Conservation (phyloP, 768 basidiomycete genomes). For the Strobilomyces echinocephalus region DNA sequence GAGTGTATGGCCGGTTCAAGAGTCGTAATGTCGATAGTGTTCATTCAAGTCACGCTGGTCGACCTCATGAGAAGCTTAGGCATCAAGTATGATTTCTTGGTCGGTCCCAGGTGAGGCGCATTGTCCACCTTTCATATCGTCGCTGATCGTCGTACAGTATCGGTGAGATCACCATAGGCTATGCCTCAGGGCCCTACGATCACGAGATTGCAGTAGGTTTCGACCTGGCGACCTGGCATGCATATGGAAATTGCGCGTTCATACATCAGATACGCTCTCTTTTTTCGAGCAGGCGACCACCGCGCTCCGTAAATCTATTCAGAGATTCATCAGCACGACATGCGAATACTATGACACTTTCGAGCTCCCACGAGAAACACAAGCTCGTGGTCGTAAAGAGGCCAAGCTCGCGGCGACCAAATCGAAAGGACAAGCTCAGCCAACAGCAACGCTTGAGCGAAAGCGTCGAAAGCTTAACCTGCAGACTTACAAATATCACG, state of each 20-base stretch:
- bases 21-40: conserved; percentile 33
- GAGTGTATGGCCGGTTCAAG: conserved; percentile 31
- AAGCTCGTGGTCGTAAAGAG: not conserved
- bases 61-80: conserved; percentile 32
- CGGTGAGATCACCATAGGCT: conserved; percentile 37
- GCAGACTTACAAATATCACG: not conserved
- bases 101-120: conserved; percentile 31
- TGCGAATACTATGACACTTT: not conserved
- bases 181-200: conserved; percentile 34
- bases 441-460: not conserved
- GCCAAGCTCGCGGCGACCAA: not conserved
- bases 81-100: conserved; percentile 30
- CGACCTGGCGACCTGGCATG: conserved; percentile 8
- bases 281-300: not conserved
- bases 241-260: not conserved
- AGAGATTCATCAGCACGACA: not conserved
- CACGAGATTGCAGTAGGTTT: conserved; percentile 32
- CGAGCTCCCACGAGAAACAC: not conserved
- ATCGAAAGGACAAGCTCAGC: not conserved
- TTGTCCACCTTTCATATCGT: not conserved
- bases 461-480: not conserved
- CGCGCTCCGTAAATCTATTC: not conserved
- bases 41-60: conserved; percentile 31
- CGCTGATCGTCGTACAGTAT: conserved; percentile 16
- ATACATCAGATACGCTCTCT: not conserved